Percentiles rank a stretch among this genome's conserved stretches.
These are phyloP conservation scores for Ceratocystis huliohia DNA, from an alignment of 2,329 filamentous ascomycete genomes.

Conservation along the genomic window DNA sequence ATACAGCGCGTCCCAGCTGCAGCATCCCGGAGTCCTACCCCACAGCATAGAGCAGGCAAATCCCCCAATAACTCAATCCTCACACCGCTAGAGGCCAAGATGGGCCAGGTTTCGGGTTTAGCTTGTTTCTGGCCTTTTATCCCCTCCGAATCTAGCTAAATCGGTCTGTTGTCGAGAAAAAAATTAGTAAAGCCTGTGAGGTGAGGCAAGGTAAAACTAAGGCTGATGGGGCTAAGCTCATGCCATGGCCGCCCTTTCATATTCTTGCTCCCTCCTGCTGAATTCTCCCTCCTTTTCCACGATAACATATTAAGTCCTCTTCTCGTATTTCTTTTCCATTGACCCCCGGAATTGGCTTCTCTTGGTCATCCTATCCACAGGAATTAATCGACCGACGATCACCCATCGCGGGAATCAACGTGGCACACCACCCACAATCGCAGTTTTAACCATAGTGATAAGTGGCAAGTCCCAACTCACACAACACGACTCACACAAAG, in stretches of 20 bases:
- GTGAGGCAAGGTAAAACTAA: constrained; percentile 1
- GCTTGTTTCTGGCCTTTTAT: background rate
- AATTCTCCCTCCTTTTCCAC: background rate
- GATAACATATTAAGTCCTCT: background rate
- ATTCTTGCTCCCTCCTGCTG: background rate
- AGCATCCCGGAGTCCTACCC: too few species aligned
- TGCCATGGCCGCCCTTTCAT: background rate
- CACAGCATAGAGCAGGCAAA: too few species aligned
- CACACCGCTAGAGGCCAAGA: background rate
- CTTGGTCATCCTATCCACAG: background rate
- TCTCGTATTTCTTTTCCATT: background rate
- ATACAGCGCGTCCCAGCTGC: too few species aligned
- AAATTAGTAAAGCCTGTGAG: background rate
- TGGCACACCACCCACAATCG: background rate
- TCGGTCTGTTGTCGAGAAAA: background rate
- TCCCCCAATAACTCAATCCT: too few species aligned
- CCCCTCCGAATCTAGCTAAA: background rate
- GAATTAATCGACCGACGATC: background rate
- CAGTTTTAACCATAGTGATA: too few species aligned
- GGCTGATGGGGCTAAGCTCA: background rate
- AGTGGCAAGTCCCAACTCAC: too few species aligned
- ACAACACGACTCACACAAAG: background rate
- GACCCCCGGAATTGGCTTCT: background rate
- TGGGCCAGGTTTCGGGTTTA: background rate
- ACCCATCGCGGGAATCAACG: background rate